phyloP scores from a whole-genome alignment of 139 green algal species.

The Tetraselmis chui region DNA sequence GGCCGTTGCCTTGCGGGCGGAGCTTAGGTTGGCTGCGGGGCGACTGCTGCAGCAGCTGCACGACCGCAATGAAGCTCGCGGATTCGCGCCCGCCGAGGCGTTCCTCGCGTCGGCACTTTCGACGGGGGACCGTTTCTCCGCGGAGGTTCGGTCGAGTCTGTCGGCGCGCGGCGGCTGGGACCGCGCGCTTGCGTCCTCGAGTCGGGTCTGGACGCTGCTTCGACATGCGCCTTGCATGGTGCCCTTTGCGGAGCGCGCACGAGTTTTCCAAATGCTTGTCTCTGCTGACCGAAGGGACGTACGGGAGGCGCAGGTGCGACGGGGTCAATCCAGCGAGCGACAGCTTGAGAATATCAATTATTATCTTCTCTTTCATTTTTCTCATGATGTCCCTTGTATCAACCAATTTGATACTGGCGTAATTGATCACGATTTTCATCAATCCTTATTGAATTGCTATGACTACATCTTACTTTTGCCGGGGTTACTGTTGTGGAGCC shows the following conservation, averaged over 20 bases:
- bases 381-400: too few relatives aligned
- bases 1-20: neutral
- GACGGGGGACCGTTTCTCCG: neutral
- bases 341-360: too few relatives aligned
- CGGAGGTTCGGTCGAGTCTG: neutral
- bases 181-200: neutral
- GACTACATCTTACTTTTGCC: too few relatives aligned
- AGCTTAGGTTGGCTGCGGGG: neutral
- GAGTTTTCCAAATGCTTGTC: neutral
- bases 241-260: neutral
- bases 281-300: neutral
- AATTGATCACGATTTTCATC: too few relatives aligned
- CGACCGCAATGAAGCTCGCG: neutral
- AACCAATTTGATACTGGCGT: too few relatives aligned
- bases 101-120: neutral
- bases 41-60: neutral
- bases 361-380: too few relatives aligned
- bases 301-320: neutral
- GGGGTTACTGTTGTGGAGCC: too few relatives aligned
- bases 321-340: too few relatives aligned
- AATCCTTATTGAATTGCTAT: too few relatives aligned
- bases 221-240: neutral
- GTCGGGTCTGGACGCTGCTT: neutral
- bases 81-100: neutral
- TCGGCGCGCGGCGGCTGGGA: neutral